Conservation (phyloP, 192 early-diverging fungal genomes). For the Podila horticola region DNA sequence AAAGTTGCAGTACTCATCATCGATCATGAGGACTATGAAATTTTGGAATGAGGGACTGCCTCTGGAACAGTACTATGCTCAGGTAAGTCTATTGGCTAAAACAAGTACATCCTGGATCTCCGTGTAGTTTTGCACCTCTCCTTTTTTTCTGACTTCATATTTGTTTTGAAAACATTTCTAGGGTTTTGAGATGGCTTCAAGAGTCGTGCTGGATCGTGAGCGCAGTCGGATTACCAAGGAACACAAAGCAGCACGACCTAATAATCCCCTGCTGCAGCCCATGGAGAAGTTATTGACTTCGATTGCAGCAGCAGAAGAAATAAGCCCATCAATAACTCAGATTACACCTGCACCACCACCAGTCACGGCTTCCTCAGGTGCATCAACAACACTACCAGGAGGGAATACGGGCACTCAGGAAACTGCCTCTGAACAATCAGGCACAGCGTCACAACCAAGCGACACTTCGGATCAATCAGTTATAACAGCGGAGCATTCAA, state of each 20-base stretch:
- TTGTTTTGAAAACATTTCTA: not conserved
- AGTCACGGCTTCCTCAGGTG: too few species aligned
- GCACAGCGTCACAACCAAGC: not conserved
- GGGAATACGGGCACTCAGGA: too few species aligned
- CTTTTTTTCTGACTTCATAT: not conserved
- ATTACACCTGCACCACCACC: not conserved
- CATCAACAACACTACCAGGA: too few species aligned
- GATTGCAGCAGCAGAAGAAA: too few species aligned
- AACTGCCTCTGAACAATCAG: too few species aligned
- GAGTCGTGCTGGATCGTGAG: conserved; percentile 15
- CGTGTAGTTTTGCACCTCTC: too few species aligned
- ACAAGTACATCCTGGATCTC: too few species aligned
- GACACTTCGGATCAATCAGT: not conserved
- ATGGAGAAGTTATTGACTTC: too few species aligned
- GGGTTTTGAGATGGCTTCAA: conserved; percentile 37
- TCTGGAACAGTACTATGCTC: conserved; percentile 30
- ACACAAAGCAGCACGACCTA: not conserved
- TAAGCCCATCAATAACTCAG: not conserved
- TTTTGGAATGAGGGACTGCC: not conserved
- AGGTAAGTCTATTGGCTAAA: conserved; percentile 5
- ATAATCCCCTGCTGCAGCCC: not conserved
- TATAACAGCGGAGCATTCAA: not conserved
- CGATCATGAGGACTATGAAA: conserved; percentile 4
- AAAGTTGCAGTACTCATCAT: conserved; percentile 15
- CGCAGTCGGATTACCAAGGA: not conserved